phyloP scores from a whole-genome alignment of 163 green algal species.

The Coccomyxa subellipsoidea region DNA sequence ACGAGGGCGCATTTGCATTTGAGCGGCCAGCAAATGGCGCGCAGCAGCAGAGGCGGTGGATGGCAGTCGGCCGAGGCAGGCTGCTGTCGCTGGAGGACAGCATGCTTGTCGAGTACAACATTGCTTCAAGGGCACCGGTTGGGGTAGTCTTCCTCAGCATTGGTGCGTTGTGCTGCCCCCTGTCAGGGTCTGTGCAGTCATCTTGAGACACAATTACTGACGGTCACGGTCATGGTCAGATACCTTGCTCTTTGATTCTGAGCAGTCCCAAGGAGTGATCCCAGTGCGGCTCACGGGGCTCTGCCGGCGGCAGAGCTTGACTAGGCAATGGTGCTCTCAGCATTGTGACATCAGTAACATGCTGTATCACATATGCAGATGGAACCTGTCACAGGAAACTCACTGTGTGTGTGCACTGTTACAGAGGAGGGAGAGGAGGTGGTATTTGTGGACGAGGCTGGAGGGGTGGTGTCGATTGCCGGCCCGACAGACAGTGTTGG shows the following conservation, averaged over 20 bases:
- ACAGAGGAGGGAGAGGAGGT: slow-evolving; percentile 25
- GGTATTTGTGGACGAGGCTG: slow-evolving; percentile 32
- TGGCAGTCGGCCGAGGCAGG: slow-evolving; percentile 39
- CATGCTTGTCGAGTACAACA: slow-evolving; percentile 73
- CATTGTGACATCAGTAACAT: not conserved
- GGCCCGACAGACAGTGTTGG: slow-evolving; percentile 39
- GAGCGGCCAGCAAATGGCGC: not conserved
- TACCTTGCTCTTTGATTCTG: no score
- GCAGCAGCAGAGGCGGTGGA: slow-evolving; percentile 41
- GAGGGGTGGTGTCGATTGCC: slow-evolving; percentile 1
- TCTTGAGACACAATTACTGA: no score
- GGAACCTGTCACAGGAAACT: not conserved
- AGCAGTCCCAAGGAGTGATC: no score
- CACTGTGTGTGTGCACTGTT: not conserved
- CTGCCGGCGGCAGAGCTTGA: no score
- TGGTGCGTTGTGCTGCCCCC: slow-evolving; percentile 6
- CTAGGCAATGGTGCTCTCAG: no score
- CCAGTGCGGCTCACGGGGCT: no score
- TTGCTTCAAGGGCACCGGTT: slow-evolving; percentile 33
- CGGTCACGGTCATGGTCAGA: no score
- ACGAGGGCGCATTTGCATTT: not conserved
- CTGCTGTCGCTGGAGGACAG: slow-evolving; percentile 62
- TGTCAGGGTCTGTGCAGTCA: not conserved
- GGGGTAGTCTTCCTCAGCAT: slow-evolving; percentile 56
- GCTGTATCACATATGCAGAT: not conserved